A percentile compares a stretch with the other conserved stretches of the same genome.
Conservation (phyloP, 495 filamentous ascomycete species). For the Talaromyces trachyspermus region DNA sequence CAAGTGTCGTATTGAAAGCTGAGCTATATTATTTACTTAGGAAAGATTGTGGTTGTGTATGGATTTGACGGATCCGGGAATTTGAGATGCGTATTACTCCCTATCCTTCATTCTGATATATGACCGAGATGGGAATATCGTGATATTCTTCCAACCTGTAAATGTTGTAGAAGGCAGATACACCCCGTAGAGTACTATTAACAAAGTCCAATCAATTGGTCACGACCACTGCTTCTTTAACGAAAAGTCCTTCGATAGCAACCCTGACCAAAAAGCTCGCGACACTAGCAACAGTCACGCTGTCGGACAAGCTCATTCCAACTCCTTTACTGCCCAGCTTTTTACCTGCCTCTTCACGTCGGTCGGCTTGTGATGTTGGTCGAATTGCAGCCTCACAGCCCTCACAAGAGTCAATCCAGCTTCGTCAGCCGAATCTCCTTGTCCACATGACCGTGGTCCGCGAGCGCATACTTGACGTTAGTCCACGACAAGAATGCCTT, state of each 20-base stretch:
- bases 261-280: constrained; percentile 23
- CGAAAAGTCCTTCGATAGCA: constrained; percentile 15
- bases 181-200: constrained; percentile 11
- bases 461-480: constrained; percentile 38
- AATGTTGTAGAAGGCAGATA: background rate
- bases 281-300: constrained; percentile 19
- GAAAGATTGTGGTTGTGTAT: too few species aligned
- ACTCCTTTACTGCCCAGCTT: constrained; percentile 21
- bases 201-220: constrained; percentile 13
- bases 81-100: too few species aligned
- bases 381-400: constrained; percentile 27
- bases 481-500: constrained; percentile 35
- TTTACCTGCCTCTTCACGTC: constrained; percentile 18
- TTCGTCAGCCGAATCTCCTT: constrained; percentile 30
- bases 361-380: constrained; percentile 19
- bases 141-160: too few species aligned
- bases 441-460: constrained; percentile 36
- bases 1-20: too few species aligned
- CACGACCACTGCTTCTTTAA: constrained; percentile 19
- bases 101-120: too few species aligned
- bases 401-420: constrained; percentile 37
- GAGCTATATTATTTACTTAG: too few species aligned
- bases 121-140: too few species aligned
- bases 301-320: constrained; percentile 21
- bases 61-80: too few species aligned